Percentiles rank a stretch among this genome's conserved stretches.
Evolutionary conservation across 2,329 filamentous ascomycete genomes (phyloP).

Genomic region (Calcarisporium arbuscula): DNA sequence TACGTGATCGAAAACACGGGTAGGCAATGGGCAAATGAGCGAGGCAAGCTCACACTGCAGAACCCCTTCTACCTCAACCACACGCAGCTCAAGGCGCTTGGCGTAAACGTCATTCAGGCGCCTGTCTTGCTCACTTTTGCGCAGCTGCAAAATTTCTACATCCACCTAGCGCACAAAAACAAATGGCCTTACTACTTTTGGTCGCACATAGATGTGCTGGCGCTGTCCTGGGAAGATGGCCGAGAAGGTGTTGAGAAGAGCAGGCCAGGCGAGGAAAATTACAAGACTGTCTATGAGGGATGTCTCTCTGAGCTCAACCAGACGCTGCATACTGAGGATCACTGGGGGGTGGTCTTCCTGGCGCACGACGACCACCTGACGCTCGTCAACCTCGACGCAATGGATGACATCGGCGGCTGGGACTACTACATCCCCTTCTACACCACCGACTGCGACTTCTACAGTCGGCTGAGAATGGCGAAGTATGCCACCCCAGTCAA

Average conservation of each 20-base stretch:
- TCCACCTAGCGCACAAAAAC: constrained; percentile 36
- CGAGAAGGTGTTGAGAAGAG: constrained; percentile 25
- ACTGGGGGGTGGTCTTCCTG: constrained; percentile 50
- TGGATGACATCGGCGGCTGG: constrained; percentile 47
- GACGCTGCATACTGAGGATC: constrained; percentile 22
- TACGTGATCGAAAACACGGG: constrained; percentile 56
- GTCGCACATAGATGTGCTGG: constrained; percentile 50
- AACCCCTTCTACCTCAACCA: constrained; percentile 54
- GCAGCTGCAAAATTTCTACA: constrained; percentile 49
- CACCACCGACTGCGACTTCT: constrained; percentile 51
- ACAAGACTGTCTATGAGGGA: constrained; percentile 35
- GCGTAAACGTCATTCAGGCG: constrained; percentile 43
- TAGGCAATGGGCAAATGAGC: constrained; percentile 45
- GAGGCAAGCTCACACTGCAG: constrained; percentile 40
- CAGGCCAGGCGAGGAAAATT: too few species aligned
- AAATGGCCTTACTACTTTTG: constrained; percentile 47
- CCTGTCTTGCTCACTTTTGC: constrained; percentile 48
- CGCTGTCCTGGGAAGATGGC: constrained; percentile 34
- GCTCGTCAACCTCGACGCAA: constrained; percentile 47
- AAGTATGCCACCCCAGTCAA: too few species aligned
- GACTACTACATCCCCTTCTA: constrained; percentile 54
- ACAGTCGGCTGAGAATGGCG: constrained; percentile 39
- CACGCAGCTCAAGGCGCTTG: constrained; percentile 39
- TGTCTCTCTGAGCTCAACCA: constrained; percentile 28
- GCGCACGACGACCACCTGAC: constrained; percentile 53